A percentile compares a stretch with the other conserved stretches of the same genome.
Evolutionary conservation across 148 eudicot species (phyloP).

Genomic region (Rhododendron kiyosumense): DNA sequence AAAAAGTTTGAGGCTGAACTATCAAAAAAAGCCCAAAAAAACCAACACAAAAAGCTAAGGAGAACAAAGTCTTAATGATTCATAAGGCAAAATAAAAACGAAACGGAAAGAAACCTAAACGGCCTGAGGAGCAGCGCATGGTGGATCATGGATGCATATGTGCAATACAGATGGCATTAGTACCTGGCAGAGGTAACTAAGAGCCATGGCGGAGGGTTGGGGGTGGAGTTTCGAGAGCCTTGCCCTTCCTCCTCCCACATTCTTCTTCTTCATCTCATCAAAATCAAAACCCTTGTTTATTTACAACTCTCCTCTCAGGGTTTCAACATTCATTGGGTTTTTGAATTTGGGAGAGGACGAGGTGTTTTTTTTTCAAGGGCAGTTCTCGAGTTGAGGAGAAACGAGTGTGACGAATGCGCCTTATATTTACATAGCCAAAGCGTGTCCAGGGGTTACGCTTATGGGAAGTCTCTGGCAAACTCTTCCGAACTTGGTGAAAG

Average conservation of each 20-base stretch:
- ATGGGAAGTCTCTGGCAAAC: no score
- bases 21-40: no score
- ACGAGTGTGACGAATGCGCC: no score
- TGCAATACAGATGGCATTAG: neutral
- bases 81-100: neutral
- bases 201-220: conserved; percentile 13
- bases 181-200: neutral
- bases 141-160: neutral
- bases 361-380: neutral
- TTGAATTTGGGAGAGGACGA: neutral
- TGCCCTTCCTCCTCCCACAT: conserved; percentile 6
- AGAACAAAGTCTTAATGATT: neutral
- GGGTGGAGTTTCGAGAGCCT: neutral
- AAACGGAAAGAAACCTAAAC: neutral
- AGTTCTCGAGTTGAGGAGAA: no score
- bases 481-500: no score
- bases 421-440: no score
- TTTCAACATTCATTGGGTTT: neutral
- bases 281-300: neutral
- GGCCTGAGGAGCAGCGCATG: no score
- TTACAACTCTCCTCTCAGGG: neutral
- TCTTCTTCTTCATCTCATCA: conserved; percentile 10
- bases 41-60: no score
- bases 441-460: no score
- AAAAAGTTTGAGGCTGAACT: no score